A percentile compares a stretch with the other conserved stretches of the same genome.
Evolutionary conservation across 2,329 filamentous ascomycete genomes (phyloP).

Genomic region (Monosporascus cannonballus): DNA sequence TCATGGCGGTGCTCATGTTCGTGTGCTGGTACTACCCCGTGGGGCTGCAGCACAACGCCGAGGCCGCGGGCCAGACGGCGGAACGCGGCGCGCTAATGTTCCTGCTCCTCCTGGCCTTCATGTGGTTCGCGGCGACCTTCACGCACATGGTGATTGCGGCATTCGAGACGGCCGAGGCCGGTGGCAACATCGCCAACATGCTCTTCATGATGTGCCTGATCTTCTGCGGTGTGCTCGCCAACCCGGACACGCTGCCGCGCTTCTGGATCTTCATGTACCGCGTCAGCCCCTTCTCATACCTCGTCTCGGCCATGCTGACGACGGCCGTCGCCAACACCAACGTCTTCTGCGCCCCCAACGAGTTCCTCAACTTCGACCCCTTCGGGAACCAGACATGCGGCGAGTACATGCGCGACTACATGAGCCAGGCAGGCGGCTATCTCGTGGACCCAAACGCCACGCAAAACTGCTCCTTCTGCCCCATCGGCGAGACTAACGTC

Average conservation of each 20-base stretch:
- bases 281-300: constrained; percentile 68
- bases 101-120: constrained; percentile 67
- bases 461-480: constrained; percentile 38
- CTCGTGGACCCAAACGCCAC: constrained; percentile 33
- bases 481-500: constrained; percentile 28
- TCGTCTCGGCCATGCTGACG: constrained; percentile 60
- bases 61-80: constrained; percentile 50
- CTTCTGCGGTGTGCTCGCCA: constrained; percentile 70
- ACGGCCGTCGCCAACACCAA: constrained; percentile 55
- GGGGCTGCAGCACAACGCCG: constrained; percentile 66
- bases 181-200: constrained; percentile 69
- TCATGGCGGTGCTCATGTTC: constrained; percentile 72
- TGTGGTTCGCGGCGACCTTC: constrained; percentile 78
- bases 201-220: constrained; percentile 67
- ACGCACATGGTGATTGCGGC: constrained; percentile 71
- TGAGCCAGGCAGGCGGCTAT: constrained; percentile 38
- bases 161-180: constrained; percentile 68
- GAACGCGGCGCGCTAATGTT: constrained; percentile 76
- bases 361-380: constrained; percentile 58
- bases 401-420: constrained; percentile 46
- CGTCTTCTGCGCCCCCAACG: constrained; percentile 57
- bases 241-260: constrained; percentile 53
- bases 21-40: constrained; percentile 84
- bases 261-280: constrained; percentile 79
- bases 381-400: constrained; percentile 46